Base-by-base conservation (phyloP, 192 early-diverging fungal genomes). In the Entomortierella lignicola region DNA sequence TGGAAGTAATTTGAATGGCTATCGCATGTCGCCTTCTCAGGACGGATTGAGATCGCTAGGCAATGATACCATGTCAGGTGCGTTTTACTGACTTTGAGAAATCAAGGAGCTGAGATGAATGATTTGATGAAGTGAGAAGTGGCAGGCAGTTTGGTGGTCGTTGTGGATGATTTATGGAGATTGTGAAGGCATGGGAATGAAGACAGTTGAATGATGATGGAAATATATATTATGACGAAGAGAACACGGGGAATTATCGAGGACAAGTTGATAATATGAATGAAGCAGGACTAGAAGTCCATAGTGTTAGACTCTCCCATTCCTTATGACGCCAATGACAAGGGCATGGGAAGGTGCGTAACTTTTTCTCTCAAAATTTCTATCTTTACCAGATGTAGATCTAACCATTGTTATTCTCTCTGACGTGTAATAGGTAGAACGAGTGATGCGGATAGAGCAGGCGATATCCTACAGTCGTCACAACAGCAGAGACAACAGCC, bases 311-410 rank as follows among this genome's bases (percentile, higher is more conserved):
- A 41, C 55, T 34, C 66, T 32, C 66, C 56, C 43, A 59, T 65
- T 53, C 66, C 56, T 30, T 68, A 29, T 47, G 51, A 54, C 67
- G 23, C 48, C 44, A 47, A 34, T 27, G 8, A 59, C 30, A 18
- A 56, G 66, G 66, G 39, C 56, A 68, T 68, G 56, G 66, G 66
- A 54, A 68, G 66, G 55, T 68, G 66, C 37, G 66, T 68, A 18
- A n/a, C 11, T 26, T 7, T 54, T 12, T 7, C 52, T 29, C 25
- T 54, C 4, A 4, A 10, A 4, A 37, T 10, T 37, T 37, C 5
- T 37, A 7, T 4, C 4, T 37, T 37, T 4, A 10, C 34, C 34
- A 37, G 5, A 37, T 54, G n/a, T 54, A 29, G 11, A 27, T 13
- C 53, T 54, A 23, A 32, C 20, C 34, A 23, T n/a, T 26, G 18